Conservation (phyloP, 305 asterid genomes). For the Salvia sclarea region DNA sequence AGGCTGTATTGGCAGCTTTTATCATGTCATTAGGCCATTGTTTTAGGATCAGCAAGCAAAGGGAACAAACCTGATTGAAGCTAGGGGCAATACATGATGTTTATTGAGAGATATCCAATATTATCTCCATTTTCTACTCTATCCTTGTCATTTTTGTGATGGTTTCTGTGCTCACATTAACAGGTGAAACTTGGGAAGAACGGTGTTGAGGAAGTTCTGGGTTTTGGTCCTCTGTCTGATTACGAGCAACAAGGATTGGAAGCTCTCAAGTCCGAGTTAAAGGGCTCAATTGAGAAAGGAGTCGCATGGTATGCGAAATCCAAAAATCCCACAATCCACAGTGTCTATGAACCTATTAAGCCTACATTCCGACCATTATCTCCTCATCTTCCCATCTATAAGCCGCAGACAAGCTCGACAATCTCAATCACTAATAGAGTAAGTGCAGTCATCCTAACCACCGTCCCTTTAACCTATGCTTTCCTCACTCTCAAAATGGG, state of each 20-base stretch:
- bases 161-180: conserved; percentile 6
- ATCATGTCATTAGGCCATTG: neutral
- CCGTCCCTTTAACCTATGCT: conserved; percentile 32
- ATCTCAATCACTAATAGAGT: conserved; percentile 46
- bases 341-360: conserved; percentile 25
- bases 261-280: conserved; percentile 29
- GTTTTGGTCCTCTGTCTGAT: conserved; percentile 75
- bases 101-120: neutral
- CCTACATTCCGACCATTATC: conserved; percentile 49
- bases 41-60: neutral
- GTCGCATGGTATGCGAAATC: conserved; percentile 24
- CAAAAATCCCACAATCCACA: conserved; percentile 7
- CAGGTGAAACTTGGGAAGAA: conserved; percentile 94
- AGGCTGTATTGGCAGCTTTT: neutral
- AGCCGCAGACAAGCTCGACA: conserved; percentile 48
- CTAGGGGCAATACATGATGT: too few relatives aligned
- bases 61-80: neutral
- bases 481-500: conserved; percentile 46
- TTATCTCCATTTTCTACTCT: neutral
- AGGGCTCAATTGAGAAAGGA: conserved; percentile 33
- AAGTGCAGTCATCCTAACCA: conserved; percentile 35
- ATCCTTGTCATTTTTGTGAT: neutral
- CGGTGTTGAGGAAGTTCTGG: conserved; percentile 92
- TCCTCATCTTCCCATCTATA: conserved; percentile 53
- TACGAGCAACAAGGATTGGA: conserved; percentile 38